phyloP scores from a whole-genome alignment of 1,284 basidiomycete species.

The Pseudozyma sp. region DNA sequence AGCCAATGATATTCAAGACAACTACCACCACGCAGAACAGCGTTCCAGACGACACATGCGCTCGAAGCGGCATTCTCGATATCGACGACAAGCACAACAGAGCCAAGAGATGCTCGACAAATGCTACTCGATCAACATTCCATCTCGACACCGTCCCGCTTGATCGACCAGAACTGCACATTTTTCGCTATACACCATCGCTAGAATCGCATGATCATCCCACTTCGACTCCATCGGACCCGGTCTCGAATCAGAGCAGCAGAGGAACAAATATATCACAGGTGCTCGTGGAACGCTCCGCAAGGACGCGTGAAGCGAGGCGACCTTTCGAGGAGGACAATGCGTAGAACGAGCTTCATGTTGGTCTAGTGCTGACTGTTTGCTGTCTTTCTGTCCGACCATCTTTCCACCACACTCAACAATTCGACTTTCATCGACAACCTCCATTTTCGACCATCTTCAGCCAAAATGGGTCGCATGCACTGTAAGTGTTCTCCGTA shows the following conservation, averaged over 20 bases:
- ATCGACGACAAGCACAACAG: too few species aligned
- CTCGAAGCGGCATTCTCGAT: too few species aligned
- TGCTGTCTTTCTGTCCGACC: conserved; percentile 54
- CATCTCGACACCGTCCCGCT: not conserved
- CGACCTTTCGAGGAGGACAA: conserved; percentile 15
- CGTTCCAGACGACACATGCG: not conserved
- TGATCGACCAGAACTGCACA: not conserved
- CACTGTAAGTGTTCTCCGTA: conserved; percentile 55
- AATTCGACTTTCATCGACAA: conserved; percentile 12
- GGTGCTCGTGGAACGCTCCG: conserved; percentile 39
- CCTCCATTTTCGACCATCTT: conserved; percentile 16
- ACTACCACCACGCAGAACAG: conserved; percentile 1
- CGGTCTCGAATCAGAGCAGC: not conserved
- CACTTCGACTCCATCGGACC: not conserved
- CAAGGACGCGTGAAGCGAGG: conserved; percentile 35
- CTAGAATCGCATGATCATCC: conserved; percentile 20
- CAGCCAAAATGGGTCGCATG: conserved; percentile 69
- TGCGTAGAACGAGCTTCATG: conserved; percentile 51
- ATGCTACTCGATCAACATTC: not conserved
- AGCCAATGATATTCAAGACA: conserved; percentile 20
- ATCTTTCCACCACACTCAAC: conserved; percentile 15
- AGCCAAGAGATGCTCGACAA: too few species aligned
- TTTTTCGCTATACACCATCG: not conserved
- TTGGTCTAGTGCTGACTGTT: conserved; percentile 60
- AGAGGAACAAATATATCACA: not conserved